phyloP scores from a whole-genome alignment of 202 grass and related monocot species.

The Carex arenaria region DNA sequence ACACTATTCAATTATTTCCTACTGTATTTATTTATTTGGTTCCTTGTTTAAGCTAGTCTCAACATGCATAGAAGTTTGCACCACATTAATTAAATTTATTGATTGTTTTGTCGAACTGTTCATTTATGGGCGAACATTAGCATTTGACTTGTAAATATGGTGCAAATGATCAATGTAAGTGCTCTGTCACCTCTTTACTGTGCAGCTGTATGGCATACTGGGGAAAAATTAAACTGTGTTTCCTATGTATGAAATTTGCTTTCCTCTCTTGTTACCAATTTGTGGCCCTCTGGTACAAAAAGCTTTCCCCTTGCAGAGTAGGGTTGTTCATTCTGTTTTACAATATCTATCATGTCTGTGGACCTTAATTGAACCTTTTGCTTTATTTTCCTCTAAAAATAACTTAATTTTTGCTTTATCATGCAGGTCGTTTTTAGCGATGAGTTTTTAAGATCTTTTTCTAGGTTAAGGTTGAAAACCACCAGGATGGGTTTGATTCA shows the following conservation, averaged over 20 bases:
- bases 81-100: not conserved
- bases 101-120: not conserved
- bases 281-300: not conserved
- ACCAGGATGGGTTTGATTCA: conserved; percentile 48
- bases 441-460: conserved; percentile 66
- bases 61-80: not conserved
- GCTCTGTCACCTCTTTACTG: not conserved
- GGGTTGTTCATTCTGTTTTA: not conserved
- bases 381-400: no score
- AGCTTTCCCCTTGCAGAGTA: not conserved
- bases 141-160: not conserved
- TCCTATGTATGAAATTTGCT: not conserved
- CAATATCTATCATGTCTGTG: not conserved
- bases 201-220: not conserved
- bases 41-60: not conserved
- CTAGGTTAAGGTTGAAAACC: conserved; percentile 41
- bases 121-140: not conserved
- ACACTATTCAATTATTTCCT: no score
- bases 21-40: not conserved
- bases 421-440: conserved; percentile 71
- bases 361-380: not conserved
- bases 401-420: conserved; percentile 21
- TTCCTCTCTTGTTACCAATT: no score
- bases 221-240: not conserved
- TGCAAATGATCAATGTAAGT: not conserved